Base-by-base conservation (phyloP, 1,284 basidiomycete genomes). In the Rhodotorula sp. region DNA sequence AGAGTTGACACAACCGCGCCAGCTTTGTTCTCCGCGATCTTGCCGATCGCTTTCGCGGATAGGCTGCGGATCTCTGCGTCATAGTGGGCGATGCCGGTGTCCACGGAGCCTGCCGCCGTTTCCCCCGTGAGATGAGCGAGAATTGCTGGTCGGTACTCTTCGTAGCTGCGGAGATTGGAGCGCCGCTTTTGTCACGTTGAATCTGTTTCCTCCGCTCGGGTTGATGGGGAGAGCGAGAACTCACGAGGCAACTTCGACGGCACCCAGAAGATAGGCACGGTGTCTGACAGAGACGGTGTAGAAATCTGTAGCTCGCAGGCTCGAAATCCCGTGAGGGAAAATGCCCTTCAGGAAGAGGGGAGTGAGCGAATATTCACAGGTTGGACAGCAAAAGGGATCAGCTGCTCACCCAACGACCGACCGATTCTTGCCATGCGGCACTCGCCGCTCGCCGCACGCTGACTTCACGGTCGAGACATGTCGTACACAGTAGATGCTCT, bases 361-460 rank as follows among this genome's bases (percentile, higher is more conserved):
- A 17, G 48, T 49, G 14, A 7, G 26, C 10, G 2, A 33, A 6
- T 20, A 49, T 24, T n/a, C 46, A n/a, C n/a, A 42, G n/a, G 42
- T 64, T 44, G 49, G 44, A 57, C 49, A 58, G 8, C 65, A 33
- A 24, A 29, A 14, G 42, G 20, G 26, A 30, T 57, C 42, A 45
- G 55, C 29, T 45, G 81, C 87, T 81, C 77, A 95, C 93, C 82
- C 91, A 90, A 77, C 96, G 85, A 15, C 96, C 96, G 54, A 98
- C 96, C 77, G 91, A 90, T 81, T 99, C 96, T 80, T 99, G 96
- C 80, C 93, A 99, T 6, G 95, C 93, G 15, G 96, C 96, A 81
- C 95, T 98, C 4, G 95, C 94, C 6, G 96, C 96, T 71, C 96
- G 84, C n/a, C 96, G 86, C 61, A 99, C 93, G 69, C 93, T 91